Base-by-base conservation (phyloP, 257 asterid genomes). In the Echites panduratus region DNA sequence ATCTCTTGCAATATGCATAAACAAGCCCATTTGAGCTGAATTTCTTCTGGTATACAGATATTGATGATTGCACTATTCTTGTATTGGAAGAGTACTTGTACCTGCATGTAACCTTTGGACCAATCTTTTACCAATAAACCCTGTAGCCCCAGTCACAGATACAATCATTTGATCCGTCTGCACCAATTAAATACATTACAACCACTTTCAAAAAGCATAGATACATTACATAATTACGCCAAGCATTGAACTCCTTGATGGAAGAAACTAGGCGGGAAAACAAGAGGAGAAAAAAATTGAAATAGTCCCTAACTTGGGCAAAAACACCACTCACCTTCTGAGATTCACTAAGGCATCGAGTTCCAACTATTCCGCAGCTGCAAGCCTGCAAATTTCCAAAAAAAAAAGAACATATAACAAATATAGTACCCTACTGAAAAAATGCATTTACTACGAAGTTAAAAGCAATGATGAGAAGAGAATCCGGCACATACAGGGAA, bases 71-170 rank as follows among this genome's bases (percentile, higher is more conserved):
- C 27, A 44, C 12, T 9, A 19, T 47, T 19, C 56, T 62, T 64
- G 38, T 32, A 32, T 3, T 32, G 59, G 32, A 44, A 69, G 11
- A 24, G 40, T 19, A 35, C 9, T 22, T 13, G 14, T 75, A 85
- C 89, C 89, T 73, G 77, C 80, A 50, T 84, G 91, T 87, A 94
- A 86, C 86, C 90, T 88, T 83, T 84, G 88, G 77, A 94, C 97
- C 93, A 94, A 84, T 79, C 91, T 82, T 90, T 82, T 94, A 59
- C 98, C 98, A 65, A 94, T 81, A 83, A 94, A 94, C 50, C 98
- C 97, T 17, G 98, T 94, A 44, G 96, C 98, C 70, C 98, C 98
- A 16, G 97, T 89, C 47, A 91, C 76, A 17, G 98, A 88, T 77
- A 94, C 90, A 52, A 85, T 83, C 97, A 94, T 89, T 85, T 85